These are phyloP conservation scores for Nannizziopsis barbatae DNA, from an alignment of 2,329 filamentous ascomycete genomes.

Conservation along the genomic window DNA sequence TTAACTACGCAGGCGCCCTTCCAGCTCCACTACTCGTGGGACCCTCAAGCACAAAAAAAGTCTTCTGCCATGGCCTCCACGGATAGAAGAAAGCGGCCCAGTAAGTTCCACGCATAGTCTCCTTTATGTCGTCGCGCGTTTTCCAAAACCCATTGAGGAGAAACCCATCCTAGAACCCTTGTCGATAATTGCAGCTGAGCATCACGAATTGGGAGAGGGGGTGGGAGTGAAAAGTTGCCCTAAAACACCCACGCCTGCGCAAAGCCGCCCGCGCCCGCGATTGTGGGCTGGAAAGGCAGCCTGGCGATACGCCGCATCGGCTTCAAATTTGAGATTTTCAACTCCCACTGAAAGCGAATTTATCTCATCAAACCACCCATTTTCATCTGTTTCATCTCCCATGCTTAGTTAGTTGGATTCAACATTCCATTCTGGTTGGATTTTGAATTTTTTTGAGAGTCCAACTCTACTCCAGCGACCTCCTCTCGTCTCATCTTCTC, in stretches of 20 bases:
- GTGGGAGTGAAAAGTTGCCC: no score
- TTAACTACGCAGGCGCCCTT: background rate
- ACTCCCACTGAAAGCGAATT: no score
- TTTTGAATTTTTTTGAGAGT: background rate
- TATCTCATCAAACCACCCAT: background rate
- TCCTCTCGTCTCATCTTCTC: background rate
- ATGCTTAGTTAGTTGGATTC: background rate
- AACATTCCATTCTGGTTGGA: background rate
- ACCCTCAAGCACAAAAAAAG: background rate
- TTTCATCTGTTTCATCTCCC: background rate
- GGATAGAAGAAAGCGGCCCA: slow-evolving; percentile 14
- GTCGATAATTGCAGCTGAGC: background rate
- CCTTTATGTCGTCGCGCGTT: background rate
- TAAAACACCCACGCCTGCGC: no score
- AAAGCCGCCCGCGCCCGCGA: no score
- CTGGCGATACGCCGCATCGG: no score
- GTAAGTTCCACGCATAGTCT: slow-evolving; percentile 6
- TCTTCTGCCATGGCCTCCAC: slow-evolving; percentile 1
- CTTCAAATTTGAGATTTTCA: no score
- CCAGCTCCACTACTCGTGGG: background rate
- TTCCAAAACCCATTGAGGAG: background rate
- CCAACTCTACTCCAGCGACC: background rate
- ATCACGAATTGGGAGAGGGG: no score
- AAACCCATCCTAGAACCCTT: background rate
- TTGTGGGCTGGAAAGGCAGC: no score